Percentiles rank a stretch among this genome's conserved stretches.
These are phyloP conservation scores for Podospora fimiseda DNA, from an alignment of 495 filamentous ascomycete genomes.

Conservation along the genomic window DNA sequence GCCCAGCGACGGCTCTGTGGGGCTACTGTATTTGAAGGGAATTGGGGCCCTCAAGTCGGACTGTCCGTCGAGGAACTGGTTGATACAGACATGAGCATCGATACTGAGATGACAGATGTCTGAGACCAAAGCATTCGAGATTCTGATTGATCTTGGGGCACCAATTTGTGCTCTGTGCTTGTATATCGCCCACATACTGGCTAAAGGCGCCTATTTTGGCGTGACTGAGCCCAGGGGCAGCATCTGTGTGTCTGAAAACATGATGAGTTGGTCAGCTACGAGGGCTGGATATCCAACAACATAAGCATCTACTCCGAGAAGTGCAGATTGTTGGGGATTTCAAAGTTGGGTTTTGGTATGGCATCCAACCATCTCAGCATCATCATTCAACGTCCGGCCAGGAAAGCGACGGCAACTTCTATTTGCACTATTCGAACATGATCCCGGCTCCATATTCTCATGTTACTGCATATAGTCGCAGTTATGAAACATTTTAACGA, in stretches of 20 bases:
- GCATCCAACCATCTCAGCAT: slow-evolving; percentile 7
- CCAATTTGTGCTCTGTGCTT: slow-evolving; percentile 11
- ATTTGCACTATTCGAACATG: not conserved
- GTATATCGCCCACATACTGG: slow-evolving; percentile 31
- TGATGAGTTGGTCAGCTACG: slow-evolving; percentile 24
- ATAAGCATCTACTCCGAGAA: slow-evolving; percentile 16
- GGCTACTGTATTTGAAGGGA: slow-evolving; percentile 89
- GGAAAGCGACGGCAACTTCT: slow-evolving; percentile 12
- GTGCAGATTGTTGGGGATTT: slow-evolving; percentile 13
- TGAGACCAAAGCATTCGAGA: slow-evolving; percentile 17
- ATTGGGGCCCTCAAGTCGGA: slow-evolving; percentile 66
- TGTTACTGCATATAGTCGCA: slow-evolving; percentile 15
- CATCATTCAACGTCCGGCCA: slow-evolving; percentile 14
- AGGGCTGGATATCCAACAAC: slow-evolving; percentile 26
- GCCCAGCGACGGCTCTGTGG: slow-evolving; percentile 65
- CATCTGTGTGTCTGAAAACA: slow-evolving; percentile 19
- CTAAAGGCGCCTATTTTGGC: slow-evolving; percentile 26
- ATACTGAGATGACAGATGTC: slow-evolving; percentile 46
- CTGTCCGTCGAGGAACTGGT: slow-evolving; percentile 21
- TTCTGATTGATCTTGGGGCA: slow-evolving; percentile 15
- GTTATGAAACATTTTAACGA: slow-evolving; percentile 1
- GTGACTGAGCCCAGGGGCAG: slow-evolving; percentile 20
- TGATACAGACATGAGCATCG: slow-evolving; percentile 44
- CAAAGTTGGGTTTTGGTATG: slow-evolving; percentile 8
- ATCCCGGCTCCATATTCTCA: not conserved